Base-by-base conservation (phyloP, 2,329 filamentous ascomycete genomes). In the Chaetomiaceae sp. region DNA sequence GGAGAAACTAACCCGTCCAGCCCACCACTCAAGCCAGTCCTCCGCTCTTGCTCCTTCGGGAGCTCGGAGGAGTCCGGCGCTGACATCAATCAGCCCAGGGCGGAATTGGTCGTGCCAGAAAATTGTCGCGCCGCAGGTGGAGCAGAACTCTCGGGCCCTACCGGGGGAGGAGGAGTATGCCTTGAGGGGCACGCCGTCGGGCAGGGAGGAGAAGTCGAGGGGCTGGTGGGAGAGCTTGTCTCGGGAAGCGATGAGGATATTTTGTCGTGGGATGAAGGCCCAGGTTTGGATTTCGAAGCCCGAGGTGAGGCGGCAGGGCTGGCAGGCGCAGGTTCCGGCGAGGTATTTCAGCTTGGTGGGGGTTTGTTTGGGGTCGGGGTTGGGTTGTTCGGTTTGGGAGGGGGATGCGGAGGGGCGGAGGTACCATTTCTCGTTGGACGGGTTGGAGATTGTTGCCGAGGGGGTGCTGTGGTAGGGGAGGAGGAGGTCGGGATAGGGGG, bases 251-350 rank as follows among this genome's bases (percentile, higher is more conserved):
- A 37, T 43, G 43, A 10, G 4, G 27, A 88, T 80, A 60, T 85
- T 82, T 1, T 68, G 65, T n/a, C 73, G 72, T 1, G 82, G 82
- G 0, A 87, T 69, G 62, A 87, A 89, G 0, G 80, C 75, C 85
- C 85, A 89, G 0, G 77, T 71, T 59, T 85, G 78, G 42, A 87
- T 76, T 51, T 86, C 81, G 58, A 81, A 84, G 3, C 84, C 84
- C 1, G 79, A 76, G 0, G 70, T 67, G 3, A 82, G 69, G 5
- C 84, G 79, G 64, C 85, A 89, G 2, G 80, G 79, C 5, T 69
- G 73, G 65, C 85, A 89, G 1, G 75, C 73, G 61, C 84, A 87
- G 7, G 78, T 74, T 1, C 81, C 80, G 2, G 81, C 78, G 2
- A 83, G 68, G 64, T 82, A 87, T 54, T 74, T 79, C n/a, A n/a